phyloP scores from a whole-genome alignment of 2,329 filamentous ascomycete genomes.

The Fusarium sp. region DNA sequence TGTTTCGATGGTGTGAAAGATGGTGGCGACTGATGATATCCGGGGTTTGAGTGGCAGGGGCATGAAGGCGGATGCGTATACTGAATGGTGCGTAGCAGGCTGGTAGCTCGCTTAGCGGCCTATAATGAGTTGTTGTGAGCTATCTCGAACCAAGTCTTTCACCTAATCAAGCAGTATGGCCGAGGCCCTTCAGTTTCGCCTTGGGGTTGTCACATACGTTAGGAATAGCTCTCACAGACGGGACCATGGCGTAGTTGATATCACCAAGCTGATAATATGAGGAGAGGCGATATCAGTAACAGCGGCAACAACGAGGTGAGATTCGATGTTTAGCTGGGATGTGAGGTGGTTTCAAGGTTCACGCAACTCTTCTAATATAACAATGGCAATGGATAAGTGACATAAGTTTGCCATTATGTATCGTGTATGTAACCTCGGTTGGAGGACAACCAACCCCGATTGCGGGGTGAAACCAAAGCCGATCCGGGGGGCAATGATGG shows the following conservation, averaged over 20 bases:
- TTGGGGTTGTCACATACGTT: slow-evolving; percentile 49
- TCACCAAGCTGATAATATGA: slow-evolving; percentile 11
- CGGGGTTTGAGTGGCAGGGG: slow-evolving; percentile 93
- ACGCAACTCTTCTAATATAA: slow-evolving; percentile 14
- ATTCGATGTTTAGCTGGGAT: slow-evolving; percentile 8
- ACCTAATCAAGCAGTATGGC: background rate
- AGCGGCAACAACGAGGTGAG: background rate
- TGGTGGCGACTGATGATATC: slow-evolving; percentile 77
- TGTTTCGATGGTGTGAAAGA: slow-evolving; percentile 66
- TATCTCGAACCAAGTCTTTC: slow-evolving; percentile 1
- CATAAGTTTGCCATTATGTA: slow-evolving; percentile 11
- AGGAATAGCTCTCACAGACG: slow-evolving; percentile 53
- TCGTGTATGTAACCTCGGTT: slow-evolving; percentile 41
- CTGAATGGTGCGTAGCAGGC: slow-evolving; percentile 89
- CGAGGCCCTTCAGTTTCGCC: background rate
- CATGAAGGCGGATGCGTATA: slow-evolving; percentile 89
- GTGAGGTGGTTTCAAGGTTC: slow-evolving; percentile 10
- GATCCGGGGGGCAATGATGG: slow-evolving; percentile 39
- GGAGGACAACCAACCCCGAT: slow-evolving; percentile 37
- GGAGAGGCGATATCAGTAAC: background rate
- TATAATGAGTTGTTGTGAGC: slow-evolving; percentile 47
- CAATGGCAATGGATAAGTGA: slow-evolving; percentile 30
- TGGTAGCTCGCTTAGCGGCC: slow-evolving; percentile 76
- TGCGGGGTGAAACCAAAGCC: slow-evolving; percentile 37
- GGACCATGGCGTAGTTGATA: slow-evolving; percentile 46